Evolutionary conservation across 192 early-diverging fungal genomes (phyloP).

Genomic region (Coemansia sp.): DNA sequence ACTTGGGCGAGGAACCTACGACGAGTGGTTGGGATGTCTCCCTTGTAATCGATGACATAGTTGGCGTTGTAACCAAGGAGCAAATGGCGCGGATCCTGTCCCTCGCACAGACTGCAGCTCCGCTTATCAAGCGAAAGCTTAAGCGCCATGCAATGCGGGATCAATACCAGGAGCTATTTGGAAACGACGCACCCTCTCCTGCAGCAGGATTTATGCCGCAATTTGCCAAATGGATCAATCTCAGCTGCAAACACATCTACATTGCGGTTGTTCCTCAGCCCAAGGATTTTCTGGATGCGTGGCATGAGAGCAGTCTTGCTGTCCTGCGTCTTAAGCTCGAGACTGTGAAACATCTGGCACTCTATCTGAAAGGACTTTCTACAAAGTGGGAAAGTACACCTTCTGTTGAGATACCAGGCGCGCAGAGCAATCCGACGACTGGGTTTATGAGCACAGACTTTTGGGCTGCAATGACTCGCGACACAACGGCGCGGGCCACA

Average conservation of each 20-base stretch:
- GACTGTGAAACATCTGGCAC: conserved; percentile 41
- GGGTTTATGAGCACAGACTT: conserved; percentile 40
- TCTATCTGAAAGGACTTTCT: conserved; percentile 39
- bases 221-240: conserved; percentile 41
- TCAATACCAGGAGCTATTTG: conserved; percentile 29
- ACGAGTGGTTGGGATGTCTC: conserved; percentile 52
- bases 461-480: conserved; percentile 48
- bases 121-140: conserved; percentile 28
- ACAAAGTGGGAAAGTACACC: conserved; percentile 45
- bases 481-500: conserved; percentile 13
- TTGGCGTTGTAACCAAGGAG: conserved; percentile 31
- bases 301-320: conserved; percentile 47
- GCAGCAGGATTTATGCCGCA: conserved; percentile 20
- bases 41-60: conserved; percentile 29
- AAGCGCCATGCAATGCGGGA: conserved; percentile 28
- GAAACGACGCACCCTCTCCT: conserved; percentile 1
- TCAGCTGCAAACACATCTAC: conserved; percentile 33
- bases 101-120: conserved; percentile 13
- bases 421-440: conserved; percentile 16
- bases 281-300: conserved; percentile 19
- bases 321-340: conserved; percentile 50
- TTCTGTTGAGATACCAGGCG: conserved; percentile 11
- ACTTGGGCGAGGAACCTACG: conserved; percentile 39
- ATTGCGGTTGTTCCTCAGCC: conserved; percentile 34
- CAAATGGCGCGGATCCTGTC: conserved; percentile 29